Percentiles rank a stretch among this genome's conserved stretches.
Conservation (phyloP, 805 yeast genomes). For the Schizosaccharomyces octosporus region DNA sequence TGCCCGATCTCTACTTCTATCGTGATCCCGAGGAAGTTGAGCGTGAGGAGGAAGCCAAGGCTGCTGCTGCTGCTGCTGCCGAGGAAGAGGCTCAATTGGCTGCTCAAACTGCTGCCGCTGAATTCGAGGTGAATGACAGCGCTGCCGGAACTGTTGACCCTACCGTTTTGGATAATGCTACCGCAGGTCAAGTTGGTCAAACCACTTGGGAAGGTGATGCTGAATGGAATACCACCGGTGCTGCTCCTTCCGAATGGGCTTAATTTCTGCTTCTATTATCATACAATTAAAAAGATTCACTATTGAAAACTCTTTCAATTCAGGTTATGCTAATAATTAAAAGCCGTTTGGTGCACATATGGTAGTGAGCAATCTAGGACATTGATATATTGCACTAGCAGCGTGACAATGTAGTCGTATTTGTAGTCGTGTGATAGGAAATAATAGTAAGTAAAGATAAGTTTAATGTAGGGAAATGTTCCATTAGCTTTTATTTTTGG, state of each 20-base stretch:
- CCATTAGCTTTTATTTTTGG: too few species aligned
- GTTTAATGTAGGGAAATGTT: too few species aligned
- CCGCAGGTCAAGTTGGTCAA: conserved; percentile 4
- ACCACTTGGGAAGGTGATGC: conserved; percentile 1
- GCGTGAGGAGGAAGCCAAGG: conserved; percentile 38
- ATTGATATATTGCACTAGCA: too few species aligned
- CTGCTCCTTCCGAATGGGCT: conserved; percentile 3
- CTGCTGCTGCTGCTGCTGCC: conserved; percentile 39
- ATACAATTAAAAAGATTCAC: not conserved
- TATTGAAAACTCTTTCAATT: not conserved
- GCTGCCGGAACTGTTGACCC: conserved; percentile 30
- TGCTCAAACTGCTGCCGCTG: conserved; percentile 21
- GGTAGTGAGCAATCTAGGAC: too few species aligned
- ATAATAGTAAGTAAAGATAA: too few species aligned
- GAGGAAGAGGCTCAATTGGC: conserved; percentile 18
- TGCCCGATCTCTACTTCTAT: conserved; percentile 99
- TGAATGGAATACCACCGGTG: conserved; percentile 1
- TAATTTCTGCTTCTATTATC: not conserved
- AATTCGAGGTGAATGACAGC: conserved; percentile 19
- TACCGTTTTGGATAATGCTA: conserved; percentile 11
- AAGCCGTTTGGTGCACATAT: not conserved
- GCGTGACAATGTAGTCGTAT: too few species aligned
- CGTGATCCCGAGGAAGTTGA: conserved; percentile 99
- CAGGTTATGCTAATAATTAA: not conserved
- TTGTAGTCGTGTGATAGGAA: too few species aligned